phyloP scores from a whole-genome alignment of 2,329 filamentous ascomycete species.

The Pseudocercospora crystallina region DNA sequence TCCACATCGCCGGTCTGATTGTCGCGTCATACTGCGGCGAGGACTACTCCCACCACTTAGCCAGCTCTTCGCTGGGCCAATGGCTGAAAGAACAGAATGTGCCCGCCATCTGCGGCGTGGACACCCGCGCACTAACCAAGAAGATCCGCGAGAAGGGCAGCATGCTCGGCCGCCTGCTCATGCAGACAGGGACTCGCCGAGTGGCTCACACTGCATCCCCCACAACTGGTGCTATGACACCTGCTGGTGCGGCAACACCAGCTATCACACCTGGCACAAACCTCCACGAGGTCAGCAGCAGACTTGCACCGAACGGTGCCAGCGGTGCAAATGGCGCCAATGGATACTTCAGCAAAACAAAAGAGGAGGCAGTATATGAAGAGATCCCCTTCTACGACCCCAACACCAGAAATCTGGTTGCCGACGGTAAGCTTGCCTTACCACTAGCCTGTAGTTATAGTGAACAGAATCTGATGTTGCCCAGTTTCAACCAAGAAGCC shows the following conservation, averaged over 20 bases:
- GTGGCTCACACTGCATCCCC: conserved; percentile 30
- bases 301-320: conserved; percentile 26
- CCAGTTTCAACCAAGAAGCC: conserved; percentile 86
- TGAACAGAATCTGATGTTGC: conserved; percentile 32
- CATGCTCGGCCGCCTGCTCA: conserved; percentile 88
- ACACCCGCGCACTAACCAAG: conserved; percentile 92
- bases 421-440: conserved; percentile 70
- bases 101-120: conserved; percentile 91
- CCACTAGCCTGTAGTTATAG: conserved; percentile 27
- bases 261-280: conserved; percentile 41
- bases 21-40: conserved; percentile 90
- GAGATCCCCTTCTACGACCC: conserved; percentile 85
- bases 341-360: conserved; percentile 33
- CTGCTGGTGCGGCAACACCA: conserved; percentile 35
- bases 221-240: conserved; percentile 28
- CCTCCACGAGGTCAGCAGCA: conserved; percentile 29
- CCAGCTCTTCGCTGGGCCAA: conserved; percentile 81
- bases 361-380: conserved; percentile 60
- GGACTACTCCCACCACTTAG: conserved; percentile 92
- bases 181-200: conserved; percentile 58
- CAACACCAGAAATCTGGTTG: conserved; percentile 88
- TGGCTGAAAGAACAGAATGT: conserved; percentile 97
- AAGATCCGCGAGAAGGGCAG: conserved; percentile 90
- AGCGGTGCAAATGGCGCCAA: conserved; percentile 36
- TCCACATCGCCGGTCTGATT: conserved; percentile 90